Evolutionary conservation across 2,329 filamentous ascomycete genomes (phyloP).

Genomic region (Diaporthe amygdali): DNA sequence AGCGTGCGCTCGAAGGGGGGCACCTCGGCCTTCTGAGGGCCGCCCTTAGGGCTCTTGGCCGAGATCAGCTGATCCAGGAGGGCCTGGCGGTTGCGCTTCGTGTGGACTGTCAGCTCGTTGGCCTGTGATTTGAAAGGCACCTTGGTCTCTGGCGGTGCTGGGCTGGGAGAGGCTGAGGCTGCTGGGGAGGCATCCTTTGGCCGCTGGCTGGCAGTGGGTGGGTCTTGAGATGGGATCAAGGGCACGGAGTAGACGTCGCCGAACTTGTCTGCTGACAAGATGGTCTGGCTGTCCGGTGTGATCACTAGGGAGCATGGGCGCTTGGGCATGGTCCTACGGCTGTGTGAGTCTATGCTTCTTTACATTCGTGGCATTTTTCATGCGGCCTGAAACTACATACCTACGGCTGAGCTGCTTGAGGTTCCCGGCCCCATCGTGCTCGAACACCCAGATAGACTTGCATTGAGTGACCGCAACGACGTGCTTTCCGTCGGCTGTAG

Average conservation of each 20-base stretch:
- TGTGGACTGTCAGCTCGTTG: constrained; percentile 67
- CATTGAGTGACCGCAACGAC: constrained; percentile 86
- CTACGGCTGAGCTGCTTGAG: constrained; percentile 75
- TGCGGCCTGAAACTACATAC: constrained; percentile 46
- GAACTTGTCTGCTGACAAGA: constrained; percentile 92
- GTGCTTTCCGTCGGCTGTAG: constrained; percentile 69
- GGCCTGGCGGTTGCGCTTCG: constrained; percentile 64
- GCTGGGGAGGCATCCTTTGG: constrained; percentile 29
- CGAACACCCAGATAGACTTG: constrained; percentile 86
- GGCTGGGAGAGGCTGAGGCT: constrained; percentile 20
- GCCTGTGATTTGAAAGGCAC: constrained; percentile 53
- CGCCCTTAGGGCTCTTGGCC: constrained; percentile 34
- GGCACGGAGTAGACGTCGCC: constrained; percentile 94
- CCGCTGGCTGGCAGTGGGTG: constrained; percentile 13
- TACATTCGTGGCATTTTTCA: neutral
- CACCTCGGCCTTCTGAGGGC: constrained; percentile 36
- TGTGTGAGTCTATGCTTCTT: constrained; percentile 5
- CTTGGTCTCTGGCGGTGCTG: constrained; percentile 30
- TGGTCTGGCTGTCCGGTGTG: constrained; percentile 70
- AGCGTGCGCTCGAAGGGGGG: constrained; percentile 75
- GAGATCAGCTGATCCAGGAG: constrained; percentile 62
- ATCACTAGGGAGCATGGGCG: constrained; percentile 79
- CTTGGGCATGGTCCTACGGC: constrained; percentile 80
- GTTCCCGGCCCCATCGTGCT: constrained; percentile 63
- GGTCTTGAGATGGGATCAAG: constrained; percentile 52